phyloP scores from a whole-genome alignment of 2,329 filamentous ascomycete species.

The Tothia fuscella region DNA sequence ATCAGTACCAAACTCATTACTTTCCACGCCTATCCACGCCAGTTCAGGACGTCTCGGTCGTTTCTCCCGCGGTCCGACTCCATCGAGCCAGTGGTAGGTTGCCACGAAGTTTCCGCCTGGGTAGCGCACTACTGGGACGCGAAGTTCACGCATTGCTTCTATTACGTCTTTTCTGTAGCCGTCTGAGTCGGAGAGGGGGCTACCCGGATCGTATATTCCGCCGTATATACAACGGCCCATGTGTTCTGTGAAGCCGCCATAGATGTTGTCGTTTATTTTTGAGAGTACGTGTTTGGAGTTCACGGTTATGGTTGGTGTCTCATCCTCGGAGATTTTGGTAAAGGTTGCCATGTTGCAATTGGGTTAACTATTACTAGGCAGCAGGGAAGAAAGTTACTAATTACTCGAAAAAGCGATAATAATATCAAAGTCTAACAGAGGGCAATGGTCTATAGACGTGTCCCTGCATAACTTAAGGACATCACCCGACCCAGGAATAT shows the following conservation, averaged over 20 bases:
- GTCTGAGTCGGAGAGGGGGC: slow-evolving; percentile 57
- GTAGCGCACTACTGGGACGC: slow-evolving; percentile 66
- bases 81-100: slow-evolving; percentile 78
- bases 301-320: slow-evolving; percentile 52
- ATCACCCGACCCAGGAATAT: no score
- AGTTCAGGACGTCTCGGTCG: slow-evolving; percentile 58
- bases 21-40: slow-evolving; percentile 67
- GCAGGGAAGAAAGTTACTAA: no score
- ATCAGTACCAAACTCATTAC: slow-evolving; percentile 71
- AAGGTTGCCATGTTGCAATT: slow-evolving; percentile 56
- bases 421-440: no score
- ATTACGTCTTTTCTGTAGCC: slow-evolving; percentile 74
- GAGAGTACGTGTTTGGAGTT: slow-evolving; percentile 54
- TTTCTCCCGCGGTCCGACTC: slow-evolving; percentile 59
- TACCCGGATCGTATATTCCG: slow-evolving; percentile 70
- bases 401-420: no score
- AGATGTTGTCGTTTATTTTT: slow-evolving; percentile 68
- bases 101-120: slow-evolving; percentile 77
- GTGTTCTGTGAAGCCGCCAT: slow-evolving; percentile 77
- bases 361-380: no score
- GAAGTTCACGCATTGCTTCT: slow-evolving; percentile 57
- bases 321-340: slow-evolving; percentile 50
- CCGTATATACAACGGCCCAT: slow-evolving; percentile 86
- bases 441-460: no score
- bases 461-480: no score